phyloP scores from a whole-genome alignment of 805 yeast species.

The Jamesozyma hellenica region DNA sequence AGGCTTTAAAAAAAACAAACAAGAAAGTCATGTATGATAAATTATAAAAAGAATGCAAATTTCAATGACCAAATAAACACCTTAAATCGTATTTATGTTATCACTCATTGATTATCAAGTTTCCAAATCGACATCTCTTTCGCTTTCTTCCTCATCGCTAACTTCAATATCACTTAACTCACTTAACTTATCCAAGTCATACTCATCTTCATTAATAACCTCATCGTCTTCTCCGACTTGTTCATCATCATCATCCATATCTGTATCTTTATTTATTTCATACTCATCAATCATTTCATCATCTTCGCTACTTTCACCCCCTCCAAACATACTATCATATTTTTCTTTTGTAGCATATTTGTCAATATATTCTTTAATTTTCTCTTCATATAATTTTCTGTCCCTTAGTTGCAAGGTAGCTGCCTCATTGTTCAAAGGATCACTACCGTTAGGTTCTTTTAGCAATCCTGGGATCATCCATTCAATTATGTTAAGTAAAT shows the following conservation, averaged over 20 bases:
- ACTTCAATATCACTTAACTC: constrained; percentile 26
- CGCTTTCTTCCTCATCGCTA: constrained; percentile 16
- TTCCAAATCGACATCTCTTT: neutral
- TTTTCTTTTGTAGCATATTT: constrained; percentile 48
- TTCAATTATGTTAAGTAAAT: constrained; percentile 80
- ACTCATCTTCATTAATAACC: constrained; percentile 15
- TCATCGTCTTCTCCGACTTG: constrained; percentile 6
- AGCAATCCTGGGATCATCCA: constrained; percentile 85
- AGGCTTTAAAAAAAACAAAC: too few species aligned
- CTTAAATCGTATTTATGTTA: too few species aligned
- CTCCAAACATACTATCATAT: constrained; percentile 34
- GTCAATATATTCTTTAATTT: constrained; percentile 63
- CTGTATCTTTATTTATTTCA: constrained; percentile 20
- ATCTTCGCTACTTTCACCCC: constrained; percentile 41
- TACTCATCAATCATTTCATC: constrained; percentile 37
- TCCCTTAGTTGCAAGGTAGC: constrained; percentile 67
- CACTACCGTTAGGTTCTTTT: constrained; percentile 87
- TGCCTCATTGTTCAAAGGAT: constrained; percentile 88
- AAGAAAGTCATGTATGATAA: too few species aligned
- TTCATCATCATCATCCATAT: constrained; percentile 15
- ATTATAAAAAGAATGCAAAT: too few species aligned
- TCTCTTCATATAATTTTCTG: constrained; percentile 51
- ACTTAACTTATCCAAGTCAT: constrained; percentile 7
- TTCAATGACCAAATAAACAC: too few species aligned
- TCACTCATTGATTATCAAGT: neutral